Evolutionary conservation across 805 yeast species (phyloP).

Genomic region (Metschnikowia lochheadii): DNA sequence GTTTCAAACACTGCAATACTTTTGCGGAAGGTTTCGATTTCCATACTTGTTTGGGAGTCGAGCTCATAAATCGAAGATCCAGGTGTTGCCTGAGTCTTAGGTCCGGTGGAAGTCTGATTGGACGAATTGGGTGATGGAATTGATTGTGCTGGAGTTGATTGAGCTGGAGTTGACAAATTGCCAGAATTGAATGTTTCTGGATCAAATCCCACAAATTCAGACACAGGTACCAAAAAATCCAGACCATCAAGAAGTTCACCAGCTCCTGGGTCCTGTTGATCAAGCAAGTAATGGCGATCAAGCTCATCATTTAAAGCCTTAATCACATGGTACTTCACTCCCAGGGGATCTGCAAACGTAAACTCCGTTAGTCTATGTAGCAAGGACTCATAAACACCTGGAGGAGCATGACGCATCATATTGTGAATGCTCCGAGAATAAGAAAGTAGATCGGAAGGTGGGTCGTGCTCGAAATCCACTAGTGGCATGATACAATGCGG

Average conservation of each 20-base stretch:
- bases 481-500: constrained; percentile 29
- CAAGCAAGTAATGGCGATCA: neutral
- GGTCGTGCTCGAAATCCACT: constrained; percentile 18
- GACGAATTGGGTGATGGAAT: neutral
- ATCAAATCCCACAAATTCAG: neutral
- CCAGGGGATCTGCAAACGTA: neutral
- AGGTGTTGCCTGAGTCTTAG: neutral
- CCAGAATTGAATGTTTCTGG: neutral
- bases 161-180: neutral
- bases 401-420: constrained; percentile 4
- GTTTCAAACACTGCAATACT: constrained; percentile 14
- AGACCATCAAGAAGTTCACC: constrained; percentile 4
- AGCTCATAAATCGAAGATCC: constrained; percentile 4
- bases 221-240: constrained; percentile 1
- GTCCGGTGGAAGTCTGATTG: neutral
- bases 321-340: neutral
- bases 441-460: constrained; percentile 21
- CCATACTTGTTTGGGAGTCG: constrained; percentile 7
- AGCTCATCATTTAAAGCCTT: neutral
- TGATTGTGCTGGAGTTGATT: neutral
- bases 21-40: constrained; percentile 6
- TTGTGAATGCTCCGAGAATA: constrained; percentile 8
- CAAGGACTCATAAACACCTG: constrained; percentile 5
- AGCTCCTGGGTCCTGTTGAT: neutral
- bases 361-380: constrained; percentile 6